Percentiles rank a stretch among this genome's conserved stretches.
Evolutionary conservation across 768 basidiomycete species (phyloP).

Genomic region (Leccinum broughii): DNA sequence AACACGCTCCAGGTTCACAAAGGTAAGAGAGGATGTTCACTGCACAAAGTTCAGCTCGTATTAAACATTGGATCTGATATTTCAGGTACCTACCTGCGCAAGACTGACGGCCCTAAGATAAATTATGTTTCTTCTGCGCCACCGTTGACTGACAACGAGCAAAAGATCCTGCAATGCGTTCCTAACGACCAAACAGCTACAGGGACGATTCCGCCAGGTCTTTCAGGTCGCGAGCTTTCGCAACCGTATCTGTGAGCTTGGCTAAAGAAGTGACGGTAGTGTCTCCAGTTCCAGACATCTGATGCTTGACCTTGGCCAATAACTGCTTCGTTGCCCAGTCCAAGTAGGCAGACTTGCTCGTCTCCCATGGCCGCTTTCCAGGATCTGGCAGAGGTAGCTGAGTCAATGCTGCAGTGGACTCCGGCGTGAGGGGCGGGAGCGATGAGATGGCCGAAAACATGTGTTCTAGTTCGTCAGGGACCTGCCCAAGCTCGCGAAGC

Average conservation of each 20-base stretch:
- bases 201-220: conserved; percentile 13
- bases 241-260: conserved; percentile 20
- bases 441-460: conserved; percentile 51
- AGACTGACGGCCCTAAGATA: not conserved
- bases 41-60: not conserved
- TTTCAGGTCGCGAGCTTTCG: conserved; percentile 21
- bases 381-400: conserved; percentile 43
- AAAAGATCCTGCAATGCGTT: conserved; percentile 1
- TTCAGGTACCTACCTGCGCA: not conserved
- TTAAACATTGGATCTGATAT: not conserved
- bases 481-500: conserved; percentile 37
- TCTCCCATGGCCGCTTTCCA: conserved; percentile 78
- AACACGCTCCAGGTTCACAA: not conserved
- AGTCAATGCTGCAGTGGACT: conserved; percentile 38
- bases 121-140: conserved; percentile 2
- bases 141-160: not conserved
- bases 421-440: conserved; percentile 47
- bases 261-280: conserved; percentile 23
- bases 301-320: conserved; percentile 35
- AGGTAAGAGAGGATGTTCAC: not conserved
- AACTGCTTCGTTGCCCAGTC: conserved; percentile 73
- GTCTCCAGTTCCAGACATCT: conserved; percentile 17
- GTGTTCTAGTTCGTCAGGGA: conserved; percentile 42
- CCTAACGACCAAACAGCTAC: conserved; percentile 1
- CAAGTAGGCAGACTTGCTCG: conserved; percentile 68